Conservation (phyloP, 306 rosid species). For the Vigna reflexopilosa region DNA sequence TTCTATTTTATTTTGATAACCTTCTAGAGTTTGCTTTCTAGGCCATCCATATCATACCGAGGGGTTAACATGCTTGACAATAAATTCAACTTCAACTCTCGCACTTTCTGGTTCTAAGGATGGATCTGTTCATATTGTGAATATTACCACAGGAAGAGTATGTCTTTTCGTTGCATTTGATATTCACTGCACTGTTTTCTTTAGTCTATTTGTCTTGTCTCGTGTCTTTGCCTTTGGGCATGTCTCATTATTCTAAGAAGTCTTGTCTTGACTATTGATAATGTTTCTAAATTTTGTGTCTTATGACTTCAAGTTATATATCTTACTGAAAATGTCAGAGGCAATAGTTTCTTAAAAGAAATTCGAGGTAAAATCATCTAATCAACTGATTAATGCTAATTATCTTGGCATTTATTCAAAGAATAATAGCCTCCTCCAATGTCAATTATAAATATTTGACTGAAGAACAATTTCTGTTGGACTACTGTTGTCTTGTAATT, state of each 20-base stretch:
- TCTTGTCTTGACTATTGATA: slow-evolving; percentile 14
- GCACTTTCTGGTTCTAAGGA: slow-evolving; percentile 87
- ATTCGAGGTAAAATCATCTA: slow-evolving; percentile 6
- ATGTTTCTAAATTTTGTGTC: slow-evolving; percentile 22
- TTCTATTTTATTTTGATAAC: slow-evolving; percentile 13
- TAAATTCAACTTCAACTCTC: slow-evolving; percentile 73
- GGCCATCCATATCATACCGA: slow-evolving; percentile 86
- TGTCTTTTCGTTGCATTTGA: slow-evolving; percentile 34
- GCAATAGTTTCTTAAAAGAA: slow-evolving; percentile 29
- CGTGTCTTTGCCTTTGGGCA: slow-evolving; percentile 25
- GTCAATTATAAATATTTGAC: slow-evolving; percentile 2
- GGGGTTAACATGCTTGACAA: slow-evolving; percentile 83
- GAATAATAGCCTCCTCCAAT: slow-evolving; percentile 25
- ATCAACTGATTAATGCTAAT: slow-evolving; percentile 29
- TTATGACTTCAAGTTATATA: slow-evolving; percentile 1
- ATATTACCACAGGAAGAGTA: slow-evolving; percentile 82
- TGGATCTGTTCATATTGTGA: slow-evolving; percentile 80
- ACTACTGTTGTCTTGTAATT: slow-evolving; percentile 7
- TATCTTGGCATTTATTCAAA: slow-evolving; percentile 26
- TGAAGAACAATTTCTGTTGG: slow-evolving; percentile 16
- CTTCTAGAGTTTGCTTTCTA: slow-evolving; percentile 40
- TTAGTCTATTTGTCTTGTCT: slow-evolving; percentile 28
- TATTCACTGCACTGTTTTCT: slow-evolving; percentile 33
- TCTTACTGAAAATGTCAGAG: slow-evolving; percentile 9
- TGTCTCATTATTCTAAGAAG: slow-evolving; percentile 31